phyloP scores from a whole-genome alignment of 2,329 filamentous ascomycete genomes.

The Cladophialophora yegresii region DNA sequence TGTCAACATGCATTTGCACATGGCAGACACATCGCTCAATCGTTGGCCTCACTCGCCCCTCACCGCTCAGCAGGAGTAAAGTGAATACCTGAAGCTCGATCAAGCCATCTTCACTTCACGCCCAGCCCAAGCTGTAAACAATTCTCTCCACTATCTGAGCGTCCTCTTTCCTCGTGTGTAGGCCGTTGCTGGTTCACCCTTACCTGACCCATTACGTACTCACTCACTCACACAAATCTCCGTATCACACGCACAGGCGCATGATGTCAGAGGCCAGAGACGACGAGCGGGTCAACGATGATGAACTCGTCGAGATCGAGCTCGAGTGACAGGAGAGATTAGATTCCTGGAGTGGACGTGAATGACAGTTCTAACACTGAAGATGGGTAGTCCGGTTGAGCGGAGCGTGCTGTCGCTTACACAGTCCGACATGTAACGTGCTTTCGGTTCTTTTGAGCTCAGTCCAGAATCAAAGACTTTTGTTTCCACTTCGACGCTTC shows the following conservation, averaged over 20 bases:
- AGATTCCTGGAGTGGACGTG: background rate
- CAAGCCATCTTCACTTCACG: too few species aligned
- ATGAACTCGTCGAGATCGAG: conserved; percentile 6
- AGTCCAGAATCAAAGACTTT: conserved; percentile 22
- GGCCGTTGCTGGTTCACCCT: too few species aligned
- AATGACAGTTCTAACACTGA: background rate
- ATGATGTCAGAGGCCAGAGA: background rate
- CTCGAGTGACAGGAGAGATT: background rate
- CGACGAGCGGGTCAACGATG: background rate
- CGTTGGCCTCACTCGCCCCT: too few species aligned
- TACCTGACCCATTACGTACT: background rate
- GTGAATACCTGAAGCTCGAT: too few species aligned
- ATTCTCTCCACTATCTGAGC: too few species aligned
- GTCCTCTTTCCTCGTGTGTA: too few species aligned
- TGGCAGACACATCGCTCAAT: too few species aligned
- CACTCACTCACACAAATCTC: background rate
- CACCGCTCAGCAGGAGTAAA: too few species aligned
- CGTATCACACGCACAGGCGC: too few species aligned
- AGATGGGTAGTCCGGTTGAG: background rate
- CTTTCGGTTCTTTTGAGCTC: background rate
- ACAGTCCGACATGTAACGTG: background rate
- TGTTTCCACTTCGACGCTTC: conserved; percentile 59
- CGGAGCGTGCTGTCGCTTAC: background rate
- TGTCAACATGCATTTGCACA: too few species aligned
- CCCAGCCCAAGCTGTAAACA: too few species aligned